Evolutionary conservation across 352 stramenopile genomes (phyloP), one percentile per base, ranked within the genome.

Genomic region (Pythium brassicae): DNA sequence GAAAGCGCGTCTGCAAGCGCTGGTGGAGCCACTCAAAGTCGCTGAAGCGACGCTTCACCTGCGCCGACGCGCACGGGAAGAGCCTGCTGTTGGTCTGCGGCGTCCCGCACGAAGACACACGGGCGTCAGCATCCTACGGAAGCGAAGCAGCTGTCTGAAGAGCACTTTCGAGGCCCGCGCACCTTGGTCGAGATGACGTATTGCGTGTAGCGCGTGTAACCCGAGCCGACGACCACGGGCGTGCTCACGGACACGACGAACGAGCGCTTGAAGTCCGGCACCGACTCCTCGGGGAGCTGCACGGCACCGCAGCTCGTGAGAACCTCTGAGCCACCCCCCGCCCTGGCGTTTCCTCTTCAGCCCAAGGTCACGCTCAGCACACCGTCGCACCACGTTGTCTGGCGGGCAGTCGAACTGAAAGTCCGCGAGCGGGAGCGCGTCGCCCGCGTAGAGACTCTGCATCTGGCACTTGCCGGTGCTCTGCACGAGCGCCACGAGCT

Each of bases 1-100:
- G 82, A 71, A 90, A 95, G 37, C 85, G 69, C 59, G 82, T 71
- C 15, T 87, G 54, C 26, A 97, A 61, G 8, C 88, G 76, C 53
- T 92, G 67, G 32, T 96, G 88, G 8, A 96, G 74, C 88, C 88
- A 97, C 54, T 92, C 81, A 47, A 97, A 96, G 64, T 97, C 88
- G 53, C 82, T 94, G 61, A 94, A 97, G 14, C 88, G 76, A 10
- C 88, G 74, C 48, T 88, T 89, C 29, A 97, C 84, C 86, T 92
- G 82, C 26, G 76, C 80, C 8, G 71, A 68, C 12, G 68, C 62
- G 49, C 75, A 87, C 9, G 82, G 82, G 43, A 94, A 94, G 22
- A 76, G 66, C 20, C 61, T 65, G 20, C 70, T 77, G 29, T 92
- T 86, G 3, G 78, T 89, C 84, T 94, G 40, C 12, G 57, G 11